Evolutionary conservation across 257 asterid species (phyloP), one percentile per base, ranked within the genome.

Genomic region (Anisodus tanguticus): DNA sequence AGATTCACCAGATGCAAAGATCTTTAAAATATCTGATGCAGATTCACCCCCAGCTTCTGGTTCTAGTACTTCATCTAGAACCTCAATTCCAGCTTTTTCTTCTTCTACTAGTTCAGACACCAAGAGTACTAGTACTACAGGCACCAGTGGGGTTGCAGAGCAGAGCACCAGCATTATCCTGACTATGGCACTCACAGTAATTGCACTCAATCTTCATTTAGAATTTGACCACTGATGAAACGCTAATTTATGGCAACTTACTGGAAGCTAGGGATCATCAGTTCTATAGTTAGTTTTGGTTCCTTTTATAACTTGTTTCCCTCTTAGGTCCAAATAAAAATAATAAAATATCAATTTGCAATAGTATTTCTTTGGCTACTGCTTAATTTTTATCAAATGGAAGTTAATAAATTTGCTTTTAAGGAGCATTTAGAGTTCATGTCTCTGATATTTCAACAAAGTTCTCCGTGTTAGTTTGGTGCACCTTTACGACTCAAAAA

Each of bases 1-100:
- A 54, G 90, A 88, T 87, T 92, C 97, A 15, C 88, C 97, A 0
- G 94, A 91, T 69, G 94, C 94, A 43, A 92, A 91, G 92, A 90
- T 91, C 54, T 91, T 92, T 87, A 87, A 91, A 69, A 87, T 80
- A 80, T 92, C 78, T 4, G 87, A 39, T 59, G 90, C 84, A 22
- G 92, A 88, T 82, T 88, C 35, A 31, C 35, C 35, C 35, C 35
- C 35, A 31, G 35, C 35, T 31, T 31, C 35, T 31, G 35, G 35
- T 31, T 31, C 35, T 31, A 31, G 35, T 31, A 31, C 35, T 31
- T 31, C 35, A 31, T 31, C 35, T 31, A 31, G 35, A 31, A 31
- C 35, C 35, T 31, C 35, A 31, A 31, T 1, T 31, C 35, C 35
- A 31, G 69, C 93, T 4, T 84, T 87, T 80, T 22, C 81, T 22